Conservation (phyloP, 176 grass and related monocot species). For the Leersia perrieri region DNA sequence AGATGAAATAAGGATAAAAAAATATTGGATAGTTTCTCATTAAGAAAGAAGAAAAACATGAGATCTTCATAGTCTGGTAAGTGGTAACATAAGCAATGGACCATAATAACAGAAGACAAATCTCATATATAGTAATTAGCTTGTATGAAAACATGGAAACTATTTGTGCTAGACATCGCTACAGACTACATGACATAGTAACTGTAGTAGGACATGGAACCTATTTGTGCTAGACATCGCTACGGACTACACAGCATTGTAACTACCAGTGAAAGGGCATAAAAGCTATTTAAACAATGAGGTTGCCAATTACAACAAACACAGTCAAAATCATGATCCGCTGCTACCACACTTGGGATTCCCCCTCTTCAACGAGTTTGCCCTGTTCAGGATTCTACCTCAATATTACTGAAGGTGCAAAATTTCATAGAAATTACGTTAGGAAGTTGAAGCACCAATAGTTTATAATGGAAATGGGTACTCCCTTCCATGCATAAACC, state of each 20-base stretch:
- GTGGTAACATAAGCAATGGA: background rate
- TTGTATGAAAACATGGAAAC: background rate
- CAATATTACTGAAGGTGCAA: background rate
- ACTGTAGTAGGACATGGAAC: background rate
- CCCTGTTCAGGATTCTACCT: no score
- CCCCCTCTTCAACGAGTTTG: no score
- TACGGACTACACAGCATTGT: constrained; percentile 4
- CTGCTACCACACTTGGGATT: background rate
- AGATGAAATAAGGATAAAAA: constrained; percentile 10
- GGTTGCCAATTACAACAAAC: background rate
- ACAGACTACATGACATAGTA: background rate
- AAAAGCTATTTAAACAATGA: background rate
- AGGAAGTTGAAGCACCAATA: background rate
- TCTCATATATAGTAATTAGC: background rate
- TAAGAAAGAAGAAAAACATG: background rate
- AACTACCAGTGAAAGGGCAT: background rate
- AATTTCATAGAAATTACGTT: background rate
- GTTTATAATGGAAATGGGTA: background rate
- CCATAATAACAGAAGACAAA: background rate
- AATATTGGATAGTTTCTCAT: background rate
- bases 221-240: background rate
- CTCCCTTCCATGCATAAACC: background rate
- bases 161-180: background rate
- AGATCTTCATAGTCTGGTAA: background rate
- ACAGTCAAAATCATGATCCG: background rate